phyloP scores from a whole-genome alignment of 352 stramenopile species.

The Pythium aquatile region DNA sequence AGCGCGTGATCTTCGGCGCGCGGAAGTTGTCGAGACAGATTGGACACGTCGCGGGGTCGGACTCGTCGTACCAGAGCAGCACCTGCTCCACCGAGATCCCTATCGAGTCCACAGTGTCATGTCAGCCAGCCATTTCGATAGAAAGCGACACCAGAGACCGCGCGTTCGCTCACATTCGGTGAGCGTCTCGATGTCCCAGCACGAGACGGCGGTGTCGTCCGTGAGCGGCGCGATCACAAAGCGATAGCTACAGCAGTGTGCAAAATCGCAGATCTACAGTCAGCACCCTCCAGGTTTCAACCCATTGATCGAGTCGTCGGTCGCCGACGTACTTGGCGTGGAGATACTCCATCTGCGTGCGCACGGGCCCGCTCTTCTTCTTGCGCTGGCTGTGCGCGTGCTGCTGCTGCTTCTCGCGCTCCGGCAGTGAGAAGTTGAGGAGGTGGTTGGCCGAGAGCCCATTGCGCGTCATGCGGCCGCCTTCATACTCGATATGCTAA shows the following conservation, averaged over 20 bases:
- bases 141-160: not conserved
- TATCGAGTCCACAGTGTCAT: conserved; percentile 22
- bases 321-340: conserved; percentile 64
- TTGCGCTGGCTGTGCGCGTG: conserved; percentile 56
- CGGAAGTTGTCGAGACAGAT: conserved; percentile 81
- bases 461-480: conserved; percentile 54
- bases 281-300: not conserved
- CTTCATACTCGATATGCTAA: conserved; percentile 31
- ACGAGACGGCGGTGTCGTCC: conserved; percentile 40
- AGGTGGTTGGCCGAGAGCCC: conserved; percentile 80
- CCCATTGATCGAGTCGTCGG: not conserved
- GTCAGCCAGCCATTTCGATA: not conserved
- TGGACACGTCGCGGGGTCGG: conserved; percentile 43
- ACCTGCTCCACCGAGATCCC: conserved; percentile 85
- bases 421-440: conserved; percentile 80
- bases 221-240: conserved; percentile 73
- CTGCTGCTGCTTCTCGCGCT: conserved; percentile 51
- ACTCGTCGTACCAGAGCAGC: conserved; percentile 71
- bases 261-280: not conserved
- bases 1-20: conserved; percentile 85
- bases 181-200: conserved; percentile 74
- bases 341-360: conserved; percentile 82
- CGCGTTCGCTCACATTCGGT: conserved; percentile 60
- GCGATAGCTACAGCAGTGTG: conserved; percentile 48
- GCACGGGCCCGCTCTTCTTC: conserved; percentile 35